Conservation (phyloP, 2,329 filamentous ascomycete species). For the Paracamarosporium sp. region DNA sequence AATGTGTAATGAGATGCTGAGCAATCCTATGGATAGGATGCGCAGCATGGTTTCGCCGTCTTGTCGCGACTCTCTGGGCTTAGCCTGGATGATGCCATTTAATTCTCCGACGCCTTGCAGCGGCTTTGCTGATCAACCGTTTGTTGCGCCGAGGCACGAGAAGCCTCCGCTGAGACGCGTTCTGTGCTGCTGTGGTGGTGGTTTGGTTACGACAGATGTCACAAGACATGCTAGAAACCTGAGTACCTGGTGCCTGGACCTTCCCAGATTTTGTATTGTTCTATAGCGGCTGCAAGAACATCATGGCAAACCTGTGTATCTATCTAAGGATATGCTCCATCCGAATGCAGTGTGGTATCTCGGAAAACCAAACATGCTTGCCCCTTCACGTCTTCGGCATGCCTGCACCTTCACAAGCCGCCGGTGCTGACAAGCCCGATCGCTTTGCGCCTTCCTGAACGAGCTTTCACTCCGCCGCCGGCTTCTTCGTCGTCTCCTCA, state of each 20-base stretch:
- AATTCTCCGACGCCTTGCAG: conserved; percentile 39
- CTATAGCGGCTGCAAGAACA: neutral
- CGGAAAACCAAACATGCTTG: neutral
- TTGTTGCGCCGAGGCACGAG: neutral
- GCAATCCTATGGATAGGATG: conserved; percentile 15
- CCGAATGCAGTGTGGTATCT: neutral
- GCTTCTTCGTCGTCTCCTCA: conserved; percentile 29
- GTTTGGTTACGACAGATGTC: neutral
- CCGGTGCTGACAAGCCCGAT: neutral
- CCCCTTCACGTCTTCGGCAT: neutral
- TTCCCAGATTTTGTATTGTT: too few species aligned
- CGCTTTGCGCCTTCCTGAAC: neutral
- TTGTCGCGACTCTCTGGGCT: conserved; percentile 14
- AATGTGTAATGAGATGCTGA: conserved; percentile 26
- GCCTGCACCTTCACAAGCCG: neutral
- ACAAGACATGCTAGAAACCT: too few species aligned
- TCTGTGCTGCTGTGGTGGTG: neutral
- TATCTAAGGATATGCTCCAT: neutral
- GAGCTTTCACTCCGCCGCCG: conserved; percentile 15
- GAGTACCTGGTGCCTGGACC: too few species aligned
- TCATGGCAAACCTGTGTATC: neutral
- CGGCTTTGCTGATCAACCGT: conserved; percentile 29
- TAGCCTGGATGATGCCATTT: conserved; percentile 41
- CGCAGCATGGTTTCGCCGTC: neutral
- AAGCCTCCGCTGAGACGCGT: neutral